Conservation (phyloP, 805 yeast species). For the Saturnispora halmiae region DNA sequence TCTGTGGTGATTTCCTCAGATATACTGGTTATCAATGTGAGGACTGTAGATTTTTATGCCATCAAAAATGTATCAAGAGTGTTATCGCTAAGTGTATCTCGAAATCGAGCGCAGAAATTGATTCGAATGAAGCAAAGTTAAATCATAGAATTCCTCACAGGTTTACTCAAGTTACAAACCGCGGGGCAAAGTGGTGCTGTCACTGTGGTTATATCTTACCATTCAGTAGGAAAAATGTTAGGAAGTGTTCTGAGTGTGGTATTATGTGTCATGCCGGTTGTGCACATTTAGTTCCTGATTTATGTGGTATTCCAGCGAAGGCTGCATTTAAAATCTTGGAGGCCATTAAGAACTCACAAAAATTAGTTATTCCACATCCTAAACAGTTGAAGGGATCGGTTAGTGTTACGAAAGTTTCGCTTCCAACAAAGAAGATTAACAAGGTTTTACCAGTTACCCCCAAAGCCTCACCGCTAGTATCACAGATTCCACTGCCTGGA, state of each 20-base stretch:
- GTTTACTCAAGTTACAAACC: constrained; percentile 83
- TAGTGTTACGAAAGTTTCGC: neutral
- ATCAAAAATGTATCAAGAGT: constrained; percentile 69
- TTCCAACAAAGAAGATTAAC: neutral
- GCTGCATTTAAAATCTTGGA: constrained; percentile 83
- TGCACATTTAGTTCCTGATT: constrained; percentile 91
- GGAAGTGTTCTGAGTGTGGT: constrained; percentile 91
- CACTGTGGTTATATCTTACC: constrained; percentile 97
- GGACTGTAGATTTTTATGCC: constrained; percentile 74
- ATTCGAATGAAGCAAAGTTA: constrained; percentile 68
- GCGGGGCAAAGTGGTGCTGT: constrained; percentile 98
- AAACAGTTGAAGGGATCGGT: neutral
- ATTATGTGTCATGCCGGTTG: constrained; percentile 91
- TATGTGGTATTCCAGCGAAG: constrained; percentile 98
- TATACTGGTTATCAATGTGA: constrained; percentile 83
- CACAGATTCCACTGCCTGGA: neutral
- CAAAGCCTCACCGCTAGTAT: neutral
- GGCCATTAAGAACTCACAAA: constrained; percentile 69
- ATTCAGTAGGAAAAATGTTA: constrained; percentile 85
- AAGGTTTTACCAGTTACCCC: neutral
- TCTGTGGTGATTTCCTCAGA: constrained; percentile 90
- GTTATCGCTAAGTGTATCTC: constrained; percentile 81
- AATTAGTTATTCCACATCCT: neutral
- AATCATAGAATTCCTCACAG: constrained; percentile 97
- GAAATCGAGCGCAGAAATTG: constrained; percentile 59